Base-by-base conservation (phyloP, 2,329 filamentous ascomycete species). In the Fusarium illudens region DNA sequence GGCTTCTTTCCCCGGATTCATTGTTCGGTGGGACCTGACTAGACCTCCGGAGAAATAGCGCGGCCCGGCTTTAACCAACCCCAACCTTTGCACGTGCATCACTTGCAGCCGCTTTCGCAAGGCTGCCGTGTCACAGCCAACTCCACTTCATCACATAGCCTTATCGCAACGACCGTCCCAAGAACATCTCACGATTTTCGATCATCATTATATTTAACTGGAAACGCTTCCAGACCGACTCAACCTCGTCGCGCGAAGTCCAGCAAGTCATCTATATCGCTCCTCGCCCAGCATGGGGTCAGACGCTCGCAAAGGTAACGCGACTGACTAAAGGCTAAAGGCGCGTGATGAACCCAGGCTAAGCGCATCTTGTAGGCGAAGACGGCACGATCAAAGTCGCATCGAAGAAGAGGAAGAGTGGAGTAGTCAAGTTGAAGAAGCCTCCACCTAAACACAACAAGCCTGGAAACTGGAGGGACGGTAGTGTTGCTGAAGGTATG, bases 381-480 rank as follows among this genome's bases (percentile, higher is more conserved):
- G 86, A 89, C 71, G 83, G 83, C 64, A 89, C 86, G 25, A 89
- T 88, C 76, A 89, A 89, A 76, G 87, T 89, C 69, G 84, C 86
- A 58, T 85, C 87, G 4, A 89, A 87, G 73, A 87, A 85, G 52
- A 87, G 85, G 51, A 84, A 84, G 70, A 83, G 82, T 44, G 85
- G 84, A 34, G 78, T 79, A 6, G 84, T 90, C 56, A 90, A 89
- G 72, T 75, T 92, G 20, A 92, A 89, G 78, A 90, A 87, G 71
- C 78, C 84, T 2, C 79, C 83, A 1, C 87, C 88, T 1, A 91
- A 89, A 76, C 84, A 89, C 58, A 87, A 80, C 58, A 89, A 90
- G 71, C 86, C 89, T 5, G 90, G 90, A 22, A 92, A 91, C 73
- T 92, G 90, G 90, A 87, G 86, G 71, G 90, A 92, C 71, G 86